A percentile compares a stretch with the other conserved stretches of the same genome.
phyloP scores from a whole-genome alignment of 2,329 filamentous ascomycete genomes.

The Daldinia eschscholtzii region DNA sequence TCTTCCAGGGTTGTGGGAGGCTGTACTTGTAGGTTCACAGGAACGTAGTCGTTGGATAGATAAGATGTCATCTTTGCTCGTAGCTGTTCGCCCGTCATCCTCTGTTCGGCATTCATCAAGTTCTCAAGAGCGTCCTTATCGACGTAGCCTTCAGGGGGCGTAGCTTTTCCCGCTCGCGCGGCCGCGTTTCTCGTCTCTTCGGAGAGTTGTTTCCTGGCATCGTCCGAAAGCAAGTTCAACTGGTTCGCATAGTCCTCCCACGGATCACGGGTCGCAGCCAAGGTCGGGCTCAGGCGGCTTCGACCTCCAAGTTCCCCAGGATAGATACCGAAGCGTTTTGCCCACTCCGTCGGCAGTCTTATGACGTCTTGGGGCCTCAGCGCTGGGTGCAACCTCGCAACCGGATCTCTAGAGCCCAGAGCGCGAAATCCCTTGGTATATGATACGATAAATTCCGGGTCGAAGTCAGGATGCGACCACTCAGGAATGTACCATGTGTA shows the following conservation, averaged over 20 bases:
- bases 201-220: slow-evolving; percentile 11
- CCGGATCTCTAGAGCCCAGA: slow-evolving; percentile 16
- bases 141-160: slow-evolving; percentile 28
- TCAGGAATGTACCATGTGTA: slow-evolving; percentile 45
- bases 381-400: slow-evolving; percentile 42
- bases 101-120: slow-evolving; percentile 17
- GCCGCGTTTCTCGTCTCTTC: slow-evolving; percentile 10
- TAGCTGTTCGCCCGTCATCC: slow-evolving; percentile 32
- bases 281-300: slow-evolving; percentile 49
- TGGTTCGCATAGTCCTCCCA: slow-evolving; percentile 41
- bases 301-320: slow-evolving; percentile 45
- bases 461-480: slow-evolving; percentile 46
- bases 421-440: background rate
- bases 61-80: slow-evolving; percentile 13
- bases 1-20: slow-evolving; percentile 38
- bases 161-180: background rate
- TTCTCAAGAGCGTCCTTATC: slow-evolving; percentile 39
- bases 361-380: slow-evolving; percentile 42
- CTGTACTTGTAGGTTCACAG: background rate
- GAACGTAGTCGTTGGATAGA: background rate
- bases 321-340: slow-evolving; percentile 48
- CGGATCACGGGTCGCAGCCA: slow-evolving; percentile 43
- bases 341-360: slow-evolving; percentile 44
- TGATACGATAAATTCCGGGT: slow-evolving; percentile 6
- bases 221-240: slow-evolving; percentile 36